Percentiles rank a stretch among this genome's conserved stretches.
Conservation (phyloP, 2,329 filamentous ascomycete species). For the Paraphoma sp. region DNA sequence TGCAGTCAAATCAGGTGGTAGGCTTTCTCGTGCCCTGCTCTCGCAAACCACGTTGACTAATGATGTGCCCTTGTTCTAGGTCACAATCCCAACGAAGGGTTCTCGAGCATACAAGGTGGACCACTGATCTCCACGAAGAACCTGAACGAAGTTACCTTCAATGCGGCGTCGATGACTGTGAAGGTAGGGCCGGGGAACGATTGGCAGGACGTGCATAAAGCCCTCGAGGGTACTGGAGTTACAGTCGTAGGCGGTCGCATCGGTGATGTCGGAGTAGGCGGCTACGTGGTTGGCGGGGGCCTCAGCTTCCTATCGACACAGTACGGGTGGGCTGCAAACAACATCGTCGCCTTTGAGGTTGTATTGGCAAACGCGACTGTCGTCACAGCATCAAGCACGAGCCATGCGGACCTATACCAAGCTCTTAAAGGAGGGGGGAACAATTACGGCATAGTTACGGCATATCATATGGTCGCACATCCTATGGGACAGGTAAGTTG, state of each 20-base stretch:
- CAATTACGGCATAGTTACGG: slow-evolving; percentile 55
- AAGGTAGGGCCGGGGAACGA: slow-evolving; percentile 36
- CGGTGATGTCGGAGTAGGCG: slow-evolving; percentile 55
- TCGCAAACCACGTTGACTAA: not conserved
- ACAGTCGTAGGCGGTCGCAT: slow-evolving; percentile 54
- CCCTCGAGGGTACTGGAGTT: slow-evolving; percentile 37
- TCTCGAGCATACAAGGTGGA: slow-evolving; percentile 53
- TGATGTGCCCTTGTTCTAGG: slow-evolving; percentile 10
- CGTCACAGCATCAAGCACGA: slow-evolving; percentile 48
- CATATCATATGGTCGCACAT: slow-evolving; percentile 33
- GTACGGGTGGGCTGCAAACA: slow-evolving; percentile 57
- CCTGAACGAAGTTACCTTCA: slow-evolving; percentile 6
- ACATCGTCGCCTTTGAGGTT: slow-evolving; percentile 55
- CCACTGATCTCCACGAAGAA: slow-evolving; percentile 54
- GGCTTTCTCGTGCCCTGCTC: not conserved
- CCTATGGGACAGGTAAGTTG: slow-evolving; percentile 30
- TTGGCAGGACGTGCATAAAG: slow-evolving; percentile 44
- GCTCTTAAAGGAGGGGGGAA: slow-evolving; percentile 53
- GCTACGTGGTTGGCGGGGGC: slow-evolving; percentile 53
- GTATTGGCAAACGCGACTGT: slow-evolving; percentile 55
- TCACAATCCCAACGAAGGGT: slow-evolving; percentile 54
- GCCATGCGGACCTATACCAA: slow-evolving; percentile 50
- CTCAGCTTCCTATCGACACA: slow-evolving; percentile 48
- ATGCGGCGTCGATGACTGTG: slow-evolving; percentile 19
- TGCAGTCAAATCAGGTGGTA: slow-evolving; percentile 59